Percentiles rank a stretch among this genome's conserved stretches.
Conservation (phyloP, 2,329 filamentous ascomycete species). For the Neurospora sp. region DNA sequence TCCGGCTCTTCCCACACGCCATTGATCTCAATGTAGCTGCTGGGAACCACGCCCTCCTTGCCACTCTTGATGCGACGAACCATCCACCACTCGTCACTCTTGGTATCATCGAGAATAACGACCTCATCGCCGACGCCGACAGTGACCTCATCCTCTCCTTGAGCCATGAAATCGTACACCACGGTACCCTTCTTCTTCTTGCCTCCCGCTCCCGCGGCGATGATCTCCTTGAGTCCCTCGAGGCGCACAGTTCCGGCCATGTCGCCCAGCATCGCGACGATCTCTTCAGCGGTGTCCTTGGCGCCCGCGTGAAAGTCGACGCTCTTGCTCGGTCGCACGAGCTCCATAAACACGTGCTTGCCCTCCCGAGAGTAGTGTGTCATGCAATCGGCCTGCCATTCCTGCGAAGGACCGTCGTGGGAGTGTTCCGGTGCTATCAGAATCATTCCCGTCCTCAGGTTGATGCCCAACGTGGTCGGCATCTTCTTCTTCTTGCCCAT, state of each 20-base stretch:
- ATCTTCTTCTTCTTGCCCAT: constrained; percentile 98
- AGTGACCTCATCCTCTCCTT: constrained; percentile 92
- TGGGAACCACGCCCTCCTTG: constrained; percentile 91
- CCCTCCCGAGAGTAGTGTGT: constrained; percentile 97
- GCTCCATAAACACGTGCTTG: constrained; percentile 93
- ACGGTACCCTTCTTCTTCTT: constrained; percentile 71
- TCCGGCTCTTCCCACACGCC: constrained; percentile 49
- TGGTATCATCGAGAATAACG: constrained; percentile 74
- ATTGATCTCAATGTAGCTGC: constrained; percentile 87
- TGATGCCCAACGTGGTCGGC: constrained; percentile 94
- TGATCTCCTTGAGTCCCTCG: constrained; percentile 75
- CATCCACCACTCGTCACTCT: constrained; percentile 98
- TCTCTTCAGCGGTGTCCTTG: constrained; percentile 93
- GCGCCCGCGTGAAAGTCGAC: constrained; percentile 94
- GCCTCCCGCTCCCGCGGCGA: constrained; percentile 63
- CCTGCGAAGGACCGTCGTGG: constrained; percentile 73
- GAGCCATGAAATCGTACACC: constrained; percentile 92
- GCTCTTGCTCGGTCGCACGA: constrained; percentile 86
- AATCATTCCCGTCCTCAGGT: constrained; percentile 77
- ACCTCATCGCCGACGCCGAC: constrained; percentile 87
- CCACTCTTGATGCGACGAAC: constrained; percentile 83
- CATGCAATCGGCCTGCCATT: constrained; percentile 91
- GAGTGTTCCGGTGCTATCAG: constrained; percentile 82
- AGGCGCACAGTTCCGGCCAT: constrained; percentile 76
- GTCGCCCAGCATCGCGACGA: constrained; percentile 79